Evolutionary conservation across 768 basidiomycete species (phyloP), one percentile per base, ranked within the genome.

Genomic region (Boletus sp.): DNA sequence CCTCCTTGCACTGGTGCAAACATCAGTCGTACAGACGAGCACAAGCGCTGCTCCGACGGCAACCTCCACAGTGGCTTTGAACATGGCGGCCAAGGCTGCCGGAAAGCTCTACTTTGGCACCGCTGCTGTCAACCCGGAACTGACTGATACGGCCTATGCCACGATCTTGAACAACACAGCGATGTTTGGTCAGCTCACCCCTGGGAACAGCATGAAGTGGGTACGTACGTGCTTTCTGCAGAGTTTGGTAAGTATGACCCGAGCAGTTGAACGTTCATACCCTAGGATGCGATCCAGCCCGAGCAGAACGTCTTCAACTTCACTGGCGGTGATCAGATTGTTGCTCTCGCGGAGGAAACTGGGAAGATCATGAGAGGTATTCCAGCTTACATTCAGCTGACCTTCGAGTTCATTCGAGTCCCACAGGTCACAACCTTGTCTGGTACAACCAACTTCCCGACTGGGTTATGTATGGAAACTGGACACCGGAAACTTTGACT

Each of bases 61-160:
- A 12, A 61, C 54, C 7, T 46, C 50, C n/a, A 39, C 29, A 7
- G 37, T 58, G 28, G 20, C 55, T 32, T 60, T 79, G 9, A 71
- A 80, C 65, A 63, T 60, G 8, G 69, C 73, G 5, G 77, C 79
- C 3, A 73, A 67, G 61, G 66, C 72, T 6, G 70, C 75, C 5
- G 75, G 76, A 2, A 80, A 79, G 65, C 57, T 73, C 9, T 82
- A 81, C 70, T 80, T 80, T 50, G 79, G 80, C 30, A 68, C 76
- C 47, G 79, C 80, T 30, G 80, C 79, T 3, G 78, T 79, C 64
- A 80, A 78, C 65, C 67, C 71, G 2, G 78, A 81, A 66, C 65
- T 82, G 39, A 69, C 63, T 11, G 75, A 82, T 55, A 55, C 64
- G 0, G 46, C 56, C 52, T 67, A 58, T 29, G 33, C 50, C 18